A percentile compares a stretch with the other conserved stretches of the same genome.
Conservation (phyloP, 2,329 filamentous ascomycete species). For the Pseudogymnoascus sp. region DNA sequence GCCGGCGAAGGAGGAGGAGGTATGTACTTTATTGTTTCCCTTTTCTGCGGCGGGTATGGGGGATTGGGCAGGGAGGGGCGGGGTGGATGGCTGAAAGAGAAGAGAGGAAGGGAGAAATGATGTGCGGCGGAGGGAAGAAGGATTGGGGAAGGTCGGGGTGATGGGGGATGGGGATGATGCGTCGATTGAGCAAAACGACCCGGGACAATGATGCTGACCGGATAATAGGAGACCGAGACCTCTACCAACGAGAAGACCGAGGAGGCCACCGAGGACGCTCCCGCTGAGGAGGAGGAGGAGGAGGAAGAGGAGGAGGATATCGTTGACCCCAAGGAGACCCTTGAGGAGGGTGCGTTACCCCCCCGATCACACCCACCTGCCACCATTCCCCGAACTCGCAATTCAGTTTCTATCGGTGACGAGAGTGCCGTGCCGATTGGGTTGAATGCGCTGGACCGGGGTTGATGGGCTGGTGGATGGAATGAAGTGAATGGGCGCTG, state of each 20-base stretch:
- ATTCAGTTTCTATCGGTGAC: background rate
- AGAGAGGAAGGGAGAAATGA: background rate
- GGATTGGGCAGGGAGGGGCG: background rate
- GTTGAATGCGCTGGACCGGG: background rate
- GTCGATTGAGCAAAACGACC: background rate
- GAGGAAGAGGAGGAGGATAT: conserved; percentile 67
- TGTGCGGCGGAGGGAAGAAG: background rate
- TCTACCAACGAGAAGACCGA: conserved; percentile 35
- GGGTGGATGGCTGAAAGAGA: conserved; percentile 7
- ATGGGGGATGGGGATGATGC: background rate
- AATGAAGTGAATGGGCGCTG: conserved; percentile 20
- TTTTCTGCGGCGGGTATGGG: background rate
- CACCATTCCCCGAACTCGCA: background rate
- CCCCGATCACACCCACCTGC: background rate
- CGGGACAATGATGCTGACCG: background rate
- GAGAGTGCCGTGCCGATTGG: background rate
- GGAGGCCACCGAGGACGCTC: conserved; percentile 37
- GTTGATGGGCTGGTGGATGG: background rate
- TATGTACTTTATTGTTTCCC: conserved; percentile 26
- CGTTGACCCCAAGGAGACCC: conserved; percentile 75
- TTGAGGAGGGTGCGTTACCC: conserved; percentile 77
- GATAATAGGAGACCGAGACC: conserved; percentile 15
- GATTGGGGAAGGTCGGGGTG: background rate
- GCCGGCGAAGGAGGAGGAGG: conserved; percentile 35
- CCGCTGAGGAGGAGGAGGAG: conserved; percentile 46